Base-by-base conservation (phyloP, 2,329 filamentous ascomycete species). In the Epichloe amarillans region DNA sequence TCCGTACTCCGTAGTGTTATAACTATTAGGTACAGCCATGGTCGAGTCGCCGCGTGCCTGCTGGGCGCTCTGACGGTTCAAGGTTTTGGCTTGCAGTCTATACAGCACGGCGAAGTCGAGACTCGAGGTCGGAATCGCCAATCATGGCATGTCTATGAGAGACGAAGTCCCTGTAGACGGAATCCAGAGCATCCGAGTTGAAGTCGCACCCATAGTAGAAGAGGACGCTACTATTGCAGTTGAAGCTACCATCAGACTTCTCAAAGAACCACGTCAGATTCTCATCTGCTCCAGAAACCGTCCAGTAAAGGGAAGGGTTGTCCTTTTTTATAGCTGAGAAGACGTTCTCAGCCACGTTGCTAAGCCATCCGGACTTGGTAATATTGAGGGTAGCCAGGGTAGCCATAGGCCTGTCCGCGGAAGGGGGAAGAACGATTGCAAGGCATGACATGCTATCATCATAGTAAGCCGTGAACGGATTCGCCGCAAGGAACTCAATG, bases 231-330 rank as follows among this genome's bases (percentile, higher is more conserved):
- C 88, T 88, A 58, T 88, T 82, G 51, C 83, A 82, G 55, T 85
- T 88, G 60, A 96, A 79, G 68, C 88, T 95, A 51, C 93, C 91
- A 59, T 96, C 89, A 10, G 91, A 86, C 76, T 95, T 95, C 69
- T 95, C 90, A 59, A 95, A 94, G 75, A 97, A 96, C 93, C 91
- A 97, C 11, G 88, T 90, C 60, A 97, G 74, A 66, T 97, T 96
- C 76, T 97, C 91, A 61, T 97, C 90, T 58, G 94, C 86, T 62
- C 90, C 85, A 72, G 87, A 91, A 54, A 96, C 91, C n/a, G 89
- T 95, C 91, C 90, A 98, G 56, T 88, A 86, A 57, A 97, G 76
- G 70, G 85, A 88, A 50, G 89, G 83, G 67, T 90, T 86, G 63
- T 96, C 91, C 69, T 95, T 94, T 76, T 91, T 94, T 66, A 97